Evolutionary conservation across 1,139 yeast genomes (phyloP).

Genomic region (Kurtzmaniella natalensis): DNA sequence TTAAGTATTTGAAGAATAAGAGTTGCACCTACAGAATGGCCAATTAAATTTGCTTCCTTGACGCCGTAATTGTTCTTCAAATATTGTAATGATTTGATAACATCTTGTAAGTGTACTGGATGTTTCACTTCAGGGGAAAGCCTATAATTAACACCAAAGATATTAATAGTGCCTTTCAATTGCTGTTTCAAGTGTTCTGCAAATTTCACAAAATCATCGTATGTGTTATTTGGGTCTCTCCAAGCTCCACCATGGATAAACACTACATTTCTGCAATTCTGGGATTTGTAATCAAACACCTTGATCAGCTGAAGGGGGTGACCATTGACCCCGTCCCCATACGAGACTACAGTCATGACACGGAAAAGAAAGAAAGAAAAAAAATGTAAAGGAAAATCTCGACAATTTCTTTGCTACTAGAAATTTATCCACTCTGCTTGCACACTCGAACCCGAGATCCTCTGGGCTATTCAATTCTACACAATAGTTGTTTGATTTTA

Average conservation of each 20-base stretch:
- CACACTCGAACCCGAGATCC: no score
- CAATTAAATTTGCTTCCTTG: slow-evolving; percentile 39
- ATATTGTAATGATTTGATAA: slow-evolving; percentile 37
- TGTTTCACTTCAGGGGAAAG: slow-evolving; percentile 60
- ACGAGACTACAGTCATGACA: slow-evolving; percentile 7
- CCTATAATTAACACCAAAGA: slow-evolving; percentile 60
- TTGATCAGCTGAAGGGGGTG: slow-evolving; percentile 21
- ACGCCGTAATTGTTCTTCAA: slow-evolving; percentile 18
- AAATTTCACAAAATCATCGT: slow-evolving; percentile 47
- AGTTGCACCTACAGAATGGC: slow-evolving; percentile 86
- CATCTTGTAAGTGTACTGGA: slow-evolving; percentile 63
- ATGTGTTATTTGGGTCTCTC: slow-evolving; percentile 66
- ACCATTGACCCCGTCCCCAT: slow-evolving; percentile 25
- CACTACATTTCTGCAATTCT: slow-evolving; percentile 25
- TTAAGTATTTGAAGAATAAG: slow-evolving; percentile 49
- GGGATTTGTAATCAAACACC: slow-evolving; percentile 14
- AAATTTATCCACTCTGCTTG: no score
- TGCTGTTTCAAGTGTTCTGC: slow-evolving; percentile 14
- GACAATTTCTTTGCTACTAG: no score
- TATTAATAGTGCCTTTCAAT: slow-evolving; percentile 12
- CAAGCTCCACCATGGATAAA: slow-evolving; percentile 90
- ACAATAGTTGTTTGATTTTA: no score
- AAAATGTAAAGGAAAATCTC: no score
- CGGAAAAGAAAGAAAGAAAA: no score
- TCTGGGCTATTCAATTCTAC: no score